Base-by-base conservation (phyloP, 805 yeast genomes). In the Spathaspora sp. region DNA sequence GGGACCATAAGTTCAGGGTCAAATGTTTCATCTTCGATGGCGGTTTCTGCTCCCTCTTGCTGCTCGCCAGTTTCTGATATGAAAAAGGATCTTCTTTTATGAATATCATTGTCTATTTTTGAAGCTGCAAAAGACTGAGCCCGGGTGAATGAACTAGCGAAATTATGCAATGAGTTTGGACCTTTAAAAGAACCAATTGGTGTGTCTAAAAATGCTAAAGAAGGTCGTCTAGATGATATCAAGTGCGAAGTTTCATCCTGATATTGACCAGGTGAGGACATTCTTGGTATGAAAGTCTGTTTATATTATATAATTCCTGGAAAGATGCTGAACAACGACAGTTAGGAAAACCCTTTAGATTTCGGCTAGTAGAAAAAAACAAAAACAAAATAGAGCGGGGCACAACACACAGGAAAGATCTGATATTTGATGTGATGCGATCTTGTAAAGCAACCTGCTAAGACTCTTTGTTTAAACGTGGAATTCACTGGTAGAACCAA, bases 61-160 rank as follows among this genome's bases (percentile, higher is more conserved):
- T 75, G 49, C 11, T 47, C 49, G 16, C 50, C 42, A 10, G 52
- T 43, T 16, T 18, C 32, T 8, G 43, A 23, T 23, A 6, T 46
- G 63, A 88, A 86, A 56, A 79, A 88, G 0, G 91, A 84, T 57
- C 96, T 70, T 29, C 78, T 70, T 7, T 82, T 79, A 59, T 76
- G 80, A 57, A 87, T 82, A 35, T 78, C 74, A 26, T 78, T 76
- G 57, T 80, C 85, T 28, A 79, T 59, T 49, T 70, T 69, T 23
- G 66, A 63, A 11, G 82, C 79, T 47, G 79, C 75, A 64, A 77
- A 80, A 2, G 90, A 81, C 64, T 88, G 93, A 1, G 96, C 94
- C 63, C 97, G 78, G 40, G 83, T 79, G 61, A 78, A 82, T 0
- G 96, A 89, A 12, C 88, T 81, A 1, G 96, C 96, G 68, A 89